A percentile compares a stretch with the other conserved stretches of the same genome.
Evolutionary conservation across 306 rosid species (phyloP).

Genomic region (Pterocarpus santalinus): DNA sequence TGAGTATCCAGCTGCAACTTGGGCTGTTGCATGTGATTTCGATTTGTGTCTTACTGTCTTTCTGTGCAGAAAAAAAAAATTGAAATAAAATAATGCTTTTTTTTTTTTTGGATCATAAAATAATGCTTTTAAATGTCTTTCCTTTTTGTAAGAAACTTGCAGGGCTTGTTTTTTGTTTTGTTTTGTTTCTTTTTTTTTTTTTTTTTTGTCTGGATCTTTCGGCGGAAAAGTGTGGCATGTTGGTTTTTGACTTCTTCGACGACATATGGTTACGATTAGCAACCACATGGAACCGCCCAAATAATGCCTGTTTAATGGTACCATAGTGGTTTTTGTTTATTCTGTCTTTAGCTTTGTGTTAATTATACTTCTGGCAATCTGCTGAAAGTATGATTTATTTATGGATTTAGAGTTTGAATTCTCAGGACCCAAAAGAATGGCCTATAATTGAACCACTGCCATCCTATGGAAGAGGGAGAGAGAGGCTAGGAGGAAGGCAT

Average conservation of each 20-base stretch:
- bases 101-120: background rate
- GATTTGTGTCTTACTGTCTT: background rate
- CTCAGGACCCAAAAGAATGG: slow-evolving; percentile 84
- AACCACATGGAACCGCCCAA: slow-evolving; percentile 42
- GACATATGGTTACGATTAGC: slow-evolving; percentile 1
- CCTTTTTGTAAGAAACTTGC: background rate
- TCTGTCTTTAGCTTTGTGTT: background rate
- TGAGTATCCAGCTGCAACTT: slow-evolving; percentile 1
- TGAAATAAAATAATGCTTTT: background rate
- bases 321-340: slow-evolving; percentile 7
- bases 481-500: slow-evolving; percentile 94
- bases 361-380: slow-evolving; percentile 29
- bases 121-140: background rate
- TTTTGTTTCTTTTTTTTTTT: background rate
- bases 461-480: slow-evolving; percentile 97
- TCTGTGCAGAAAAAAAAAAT: background rate
- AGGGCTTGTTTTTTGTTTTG: background rate
- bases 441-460: slow-evolving; percentile 90
- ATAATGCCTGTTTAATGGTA: slow-evolving; percentile 4
- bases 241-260: slow-evolving; percentile 45
- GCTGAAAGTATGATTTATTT: background rate
- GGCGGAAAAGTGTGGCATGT: slow-evolving; percentile 18
- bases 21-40: slow-evolving; percentile 29
- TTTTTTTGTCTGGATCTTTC: slow-evolving; percentile 5
- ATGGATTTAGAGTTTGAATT: background rate